Evolutionary conservation across 148 eudicot species (phyloP), one percentile per base, ranked within the genome.

Genomic region (Limonium bicolor): DNA sequence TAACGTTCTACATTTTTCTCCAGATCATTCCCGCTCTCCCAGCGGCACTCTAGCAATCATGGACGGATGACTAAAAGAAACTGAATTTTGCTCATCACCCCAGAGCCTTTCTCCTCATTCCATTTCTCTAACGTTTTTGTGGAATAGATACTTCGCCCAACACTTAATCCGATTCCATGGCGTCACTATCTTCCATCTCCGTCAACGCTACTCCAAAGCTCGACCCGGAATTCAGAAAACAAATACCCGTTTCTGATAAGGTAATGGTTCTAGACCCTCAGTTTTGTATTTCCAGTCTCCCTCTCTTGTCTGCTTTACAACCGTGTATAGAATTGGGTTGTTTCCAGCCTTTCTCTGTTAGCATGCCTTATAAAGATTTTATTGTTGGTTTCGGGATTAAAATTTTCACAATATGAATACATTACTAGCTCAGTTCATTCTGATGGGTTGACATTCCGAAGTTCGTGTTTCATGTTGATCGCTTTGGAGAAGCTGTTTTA

Each of bases 121-220:
- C n/a, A n/a, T n/a, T n/a, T n/a, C n/a, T n/a, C n/a, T n/a, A n/a
- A n/a, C n/a, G n/a, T n/a, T n/a, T n/a, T n/a, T n/a, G n/a, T n/a
- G n/a, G n/a, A n/a, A n/a, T n/a, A n/a, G n/a, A n/a, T n/a, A n/a
- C n/a, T n/a, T n/a, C n/a, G n/a, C 33, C 3, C 5, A 43, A 31
- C 19, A 23, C 22, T 18, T 13, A 4, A 25, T 24, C 29, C 7
- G 41, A 13, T 2, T 67, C 36, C 54, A 79, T 79, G 82, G 87
- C 76, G 36, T 79, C 87, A 32, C 33, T 79, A 32, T 73, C 76
- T 58, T 69, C 78, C 11, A 62, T 72, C 50, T 59, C 64, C 41
- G 54, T 61, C 33, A 60, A 60, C 56, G 64, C 61, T 71, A 68
- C 79, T 23, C 70, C 66, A 39, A 79, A 66, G 59, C 82, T 74